Evolutionary conservation across 1,284 basidiomycete genomes (phyloP).

Genomic region (Boletellus dicymbophilus): DNA sequence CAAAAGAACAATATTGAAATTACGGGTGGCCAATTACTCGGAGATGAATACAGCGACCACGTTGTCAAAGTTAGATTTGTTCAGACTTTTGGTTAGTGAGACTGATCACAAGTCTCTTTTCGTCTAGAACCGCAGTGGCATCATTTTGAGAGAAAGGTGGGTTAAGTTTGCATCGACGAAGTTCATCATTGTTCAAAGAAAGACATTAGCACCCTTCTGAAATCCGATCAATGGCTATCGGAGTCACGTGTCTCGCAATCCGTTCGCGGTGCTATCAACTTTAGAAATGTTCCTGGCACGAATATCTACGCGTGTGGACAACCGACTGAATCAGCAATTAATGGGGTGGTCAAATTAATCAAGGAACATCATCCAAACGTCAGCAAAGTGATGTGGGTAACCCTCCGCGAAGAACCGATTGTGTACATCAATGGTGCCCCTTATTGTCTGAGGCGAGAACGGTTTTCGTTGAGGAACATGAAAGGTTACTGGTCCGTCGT

Average conservation of each 20-base stretch:
- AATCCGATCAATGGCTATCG: slow-evolving; percentile 89
- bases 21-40: slow-evolving; percentile 82
- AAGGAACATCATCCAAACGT: slow-evolving; percentile 62
- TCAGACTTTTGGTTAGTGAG: neutral
- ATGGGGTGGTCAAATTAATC: slow-evolving; percentile 78
- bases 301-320: slow-evolving; percentile 92
- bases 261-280: slow-evolving; percentile 93
- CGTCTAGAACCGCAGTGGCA: slow-evolving; percentile 82
- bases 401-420: slow-evolving; percentile 91
- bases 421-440: slow-evolving; percentile 92
- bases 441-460: slow-evolving; percentile 77
- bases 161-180: slow-evolving; percentile 23
- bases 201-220: slow-evolving; percentile 73
- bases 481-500: slow-evolving; percentile 52
- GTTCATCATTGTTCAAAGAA: neutral
- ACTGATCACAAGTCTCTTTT: neutral
- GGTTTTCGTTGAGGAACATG: slow-evolving; percentile 84
- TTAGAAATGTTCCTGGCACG: slow-evolving; percentile 84
- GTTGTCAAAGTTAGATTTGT: slow-evolving; percentile 72
- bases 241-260: slow-evolving; percentile 68
- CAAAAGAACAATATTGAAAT: slow-evolving; percentile 78
- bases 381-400: slow-evolving; percentile 85
- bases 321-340: slow-evolving; percentile 90
- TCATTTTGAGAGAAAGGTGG: slow-evolving; percentile 87
- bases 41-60: slow-evolving; percentile 93